Base-by-base conservation (phyloP, 1,284 basidiomycete genomes). In the Leccinum fuscescens region DNA sequence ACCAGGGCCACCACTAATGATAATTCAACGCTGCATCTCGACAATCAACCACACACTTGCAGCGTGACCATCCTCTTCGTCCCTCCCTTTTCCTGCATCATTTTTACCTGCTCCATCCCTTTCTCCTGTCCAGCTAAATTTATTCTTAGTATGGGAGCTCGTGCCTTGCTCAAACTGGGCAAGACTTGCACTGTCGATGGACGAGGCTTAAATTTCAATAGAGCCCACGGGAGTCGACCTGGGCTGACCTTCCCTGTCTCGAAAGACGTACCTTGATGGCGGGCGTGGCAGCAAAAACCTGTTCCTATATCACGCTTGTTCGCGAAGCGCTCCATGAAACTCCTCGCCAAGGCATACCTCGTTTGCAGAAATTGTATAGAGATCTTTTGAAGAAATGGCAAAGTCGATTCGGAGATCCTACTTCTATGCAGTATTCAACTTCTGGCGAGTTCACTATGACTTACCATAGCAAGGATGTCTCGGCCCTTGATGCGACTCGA, bases 241-340 rank as follows among this genome's bases (percentile, higher is more conserved):
- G n/a, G 75, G 78, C 35, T 93, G 98, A 67, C 82, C 82, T 8
- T 82, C 84, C 3, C 80, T 87, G 22, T 82, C 86, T 39, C 82
- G 86, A 50, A 84, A 87, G 60, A 80, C 79, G 39, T 98, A 98
- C 71, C 84, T 98, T 27, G 82, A 90, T 62, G 82, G 85, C 55
- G 93, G 92, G 2, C 80, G 79, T 63, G 81, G 80, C 15, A 80
- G 89, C 48, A 92, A 92, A 66, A 92, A 93, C 74, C 82, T 96
- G 60, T 92, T 97, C 77, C 81, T 99, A n/a, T 98, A 94, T 73
- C 96, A 99, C 64, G 88, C 88, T 51, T 89, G 80, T 61, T 84
- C 93, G 12, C 82, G 84, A 42, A 88, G 82, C 58, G 86, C 89
- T 6, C 82, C 88, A 89, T 46, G 93, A 93, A 12, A 86, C 88